Base-by-base conservation (phyloP, 2,329 filamentous ascomycete genomes). In the Curvularia spicifera region DNA sequence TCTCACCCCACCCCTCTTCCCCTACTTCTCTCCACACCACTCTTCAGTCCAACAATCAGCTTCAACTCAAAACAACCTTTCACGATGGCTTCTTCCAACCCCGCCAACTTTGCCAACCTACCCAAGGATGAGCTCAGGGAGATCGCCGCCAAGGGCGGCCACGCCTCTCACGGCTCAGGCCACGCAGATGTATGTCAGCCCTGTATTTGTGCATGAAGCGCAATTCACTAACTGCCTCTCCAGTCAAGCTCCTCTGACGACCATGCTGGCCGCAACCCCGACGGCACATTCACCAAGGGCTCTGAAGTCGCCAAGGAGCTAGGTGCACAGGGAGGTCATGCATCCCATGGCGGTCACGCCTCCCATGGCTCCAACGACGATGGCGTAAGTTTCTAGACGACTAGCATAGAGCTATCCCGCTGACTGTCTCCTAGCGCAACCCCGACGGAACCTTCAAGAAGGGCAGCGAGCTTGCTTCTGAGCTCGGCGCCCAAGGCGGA, bases 61-160 rank as follows among this genome's bases (percentile, higher is more conserved):
- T 35, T 39, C 53, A 43, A 47, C 28, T 45, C 18, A 43, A 28
- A 31, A 60, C 13, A 10, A 48, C 42, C 67, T 60, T 40, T 67
- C 59, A 48, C 20, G 20, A 78, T 78, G 76, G 71, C 76, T 37
- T 74, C 72, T 59, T 74, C 76, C 64, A 83, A 83, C 74, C 80
- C 81, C 33, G 78, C 74, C 56, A 84, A 84, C 76, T 83, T 84
- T 61, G 81, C 81, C 74, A 84, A 84, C 74, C 79, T 80, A 39
- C 76, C 81, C 57, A 81, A 78, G 51, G 80, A 82, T 42, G 78
- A 84, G 62, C 80, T 84, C 53, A 71, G 73, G 29, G 79, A 78
- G 55, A 82, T 83, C 54, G 81, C 80, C 13, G 75, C 76, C 51
- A 83, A 82, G 70, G 81, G 81, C n/a, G 81, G 80, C 4, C 78